Evolutionary conservation across 306 rosid genomes (phyloP).

Genomic region (Spatholobus suberectus): DNA sequence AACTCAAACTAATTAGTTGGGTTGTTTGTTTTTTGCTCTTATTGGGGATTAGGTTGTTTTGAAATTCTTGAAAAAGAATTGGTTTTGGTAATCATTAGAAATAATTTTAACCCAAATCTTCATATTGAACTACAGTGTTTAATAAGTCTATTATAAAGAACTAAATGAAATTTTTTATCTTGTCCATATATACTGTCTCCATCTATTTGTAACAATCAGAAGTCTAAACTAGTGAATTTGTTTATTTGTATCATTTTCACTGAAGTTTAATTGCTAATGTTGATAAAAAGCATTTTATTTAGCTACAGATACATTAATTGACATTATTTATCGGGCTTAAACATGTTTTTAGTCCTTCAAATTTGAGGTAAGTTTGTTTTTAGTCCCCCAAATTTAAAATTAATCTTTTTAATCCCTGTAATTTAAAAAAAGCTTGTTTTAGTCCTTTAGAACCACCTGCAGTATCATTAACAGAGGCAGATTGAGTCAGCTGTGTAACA

Average conservation of each 20-base stretch:
- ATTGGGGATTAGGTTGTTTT: not conserved
- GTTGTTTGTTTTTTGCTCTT: not conserved
- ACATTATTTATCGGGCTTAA: not conserved
- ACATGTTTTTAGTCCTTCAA: too few relatives aligned
- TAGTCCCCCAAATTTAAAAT: too few relatives aligned
- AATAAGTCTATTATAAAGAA: conserved; percentile 15
- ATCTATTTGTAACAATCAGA: conserved; percentile 20
- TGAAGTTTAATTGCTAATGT: conserved; percentile 25
- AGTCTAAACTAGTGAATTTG: not conserved
- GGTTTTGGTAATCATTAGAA: conserved; percentile 1
- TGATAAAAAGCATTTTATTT: conserved; percentile 4
- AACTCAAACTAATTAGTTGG: not conserved
- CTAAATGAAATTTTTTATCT: conserved; percentile 11
- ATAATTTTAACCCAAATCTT: conserved; percentile 23
- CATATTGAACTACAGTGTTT: not conserved
- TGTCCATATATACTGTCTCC: not conserved
- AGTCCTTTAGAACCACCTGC: too few relatives aligned
- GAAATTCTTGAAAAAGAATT: not conserved
- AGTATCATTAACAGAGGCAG: too few relatives aligned
- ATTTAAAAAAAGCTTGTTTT: too few relatives aligned
- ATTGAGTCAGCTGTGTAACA: too few relatives aligned
- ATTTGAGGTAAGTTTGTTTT: too few relatives aligned
- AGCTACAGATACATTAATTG: conserved; percentile 3
- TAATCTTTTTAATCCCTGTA: too few relatives aligned
- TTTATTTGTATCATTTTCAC: conserved; percentile 3